Conservation (phyloP, 306 rosid species). For the Styphnolobium japonicum region DNA sequence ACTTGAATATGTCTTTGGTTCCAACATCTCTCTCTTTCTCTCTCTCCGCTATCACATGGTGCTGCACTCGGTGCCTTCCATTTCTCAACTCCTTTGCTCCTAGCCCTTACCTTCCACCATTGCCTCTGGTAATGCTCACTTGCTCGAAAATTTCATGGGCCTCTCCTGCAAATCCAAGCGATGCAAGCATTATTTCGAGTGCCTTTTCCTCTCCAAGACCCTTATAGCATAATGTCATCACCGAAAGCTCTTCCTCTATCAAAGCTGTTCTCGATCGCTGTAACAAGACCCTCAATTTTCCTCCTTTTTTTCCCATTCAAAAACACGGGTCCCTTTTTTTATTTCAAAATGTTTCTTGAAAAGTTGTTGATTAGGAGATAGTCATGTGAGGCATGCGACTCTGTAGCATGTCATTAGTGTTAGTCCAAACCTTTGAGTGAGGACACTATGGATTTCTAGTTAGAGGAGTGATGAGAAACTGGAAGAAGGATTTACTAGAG, state of each 20-base stretch:
- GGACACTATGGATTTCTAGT: too few species aligned
- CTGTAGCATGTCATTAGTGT: too few species aligned
- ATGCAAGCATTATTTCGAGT: constrained; percentile 35
- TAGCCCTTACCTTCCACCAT: constrained; percentile 37
- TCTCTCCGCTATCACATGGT: constrained; percentile 52
- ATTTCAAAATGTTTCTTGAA: neutral
- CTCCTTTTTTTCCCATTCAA: constrained; percentile 32
- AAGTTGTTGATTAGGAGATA: neutral
- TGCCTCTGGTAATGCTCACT: constrained; percentile 36
- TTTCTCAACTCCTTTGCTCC: constrained; percentile 48
- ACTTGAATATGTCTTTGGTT: too few species aligned
- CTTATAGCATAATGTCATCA: too few species aligned
- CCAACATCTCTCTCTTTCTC: constrained; percentile 19
- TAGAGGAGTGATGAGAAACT: too few species aligned
- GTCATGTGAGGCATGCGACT: too few species aligned
- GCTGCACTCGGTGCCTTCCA: constrained; percentile 52
- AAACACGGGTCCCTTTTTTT: constrained; percentile 51
- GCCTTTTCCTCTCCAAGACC: constrained; percentile 17
- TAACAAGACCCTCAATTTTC: neutral
- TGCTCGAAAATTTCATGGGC: constrained; percentile 54
- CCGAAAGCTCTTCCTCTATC: constrained; percentile 46
- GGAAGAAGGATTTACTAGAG: too few species aligned
- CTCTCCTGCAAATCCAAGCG: constrained; percentile 48
- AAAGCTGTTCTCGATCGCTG: constrained; percentile 54
- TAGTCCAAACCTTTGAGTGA: too few species aligned